Conservation (phyloP, 2,329 filamentous ascomycete species). For the Ceratocystis diversiconidia region DNA sequence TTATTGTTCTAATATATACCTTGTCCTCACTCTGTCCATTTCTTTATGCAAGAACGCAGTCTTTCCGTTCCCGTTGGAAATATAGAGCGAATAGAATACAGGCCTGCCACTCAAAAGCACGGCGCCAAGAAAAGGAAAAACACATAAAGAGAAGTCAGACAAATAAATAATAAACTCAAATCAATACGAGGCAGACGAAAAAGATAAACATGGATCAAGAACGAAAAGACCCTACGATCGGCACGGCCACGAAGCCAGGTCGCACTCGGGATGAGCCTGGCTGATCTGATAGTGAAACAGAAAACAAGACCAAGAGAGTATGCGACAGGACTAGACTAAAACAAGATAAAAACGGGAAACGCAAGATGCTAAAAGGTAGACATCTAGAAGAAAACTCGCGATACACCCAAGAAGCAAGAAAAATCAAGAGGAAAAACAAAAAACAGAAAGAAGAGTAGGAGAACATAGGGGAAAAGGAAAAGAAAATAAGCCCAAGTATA, state of each 20-base stretch:
- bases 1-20: too few species aligned
- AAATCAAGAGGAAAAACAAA: background rate
- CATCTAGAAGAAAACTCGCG: background rate
- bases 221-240: too few species aligned
- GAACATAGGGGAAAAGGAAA: background rate
- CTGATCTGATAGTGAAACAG: too few species aligned
- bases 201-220: too few species aligned
- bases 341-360: background rate
- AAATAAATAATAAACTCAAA: slow-evolving; percentile 11
- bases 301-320: too few species aligned
- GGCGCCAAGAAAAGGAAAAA: background rate
- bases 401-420: background rate
- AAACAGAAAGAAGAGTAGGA: background rate
- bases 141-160: background rate
- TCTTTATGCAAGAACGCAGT: too few species aligned
- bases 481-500: background rate
- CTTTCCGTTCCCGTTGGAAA: too few species aligned
- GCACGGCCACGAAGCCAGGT: too few species aligned
- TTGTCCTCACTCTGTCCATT: too few species aligned
- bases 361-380: background rate
- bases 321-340: too few species aligned
- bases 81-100: background rate
- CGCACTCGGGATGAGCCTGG: too few species aligned
- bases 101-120: background rate
- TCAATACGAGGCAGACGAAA: background rate